Evolutionary conservation across 2,329 filamentous ascomycete genomes (phyloP).

Genomic region (Clathrospora elynae): DNA sequence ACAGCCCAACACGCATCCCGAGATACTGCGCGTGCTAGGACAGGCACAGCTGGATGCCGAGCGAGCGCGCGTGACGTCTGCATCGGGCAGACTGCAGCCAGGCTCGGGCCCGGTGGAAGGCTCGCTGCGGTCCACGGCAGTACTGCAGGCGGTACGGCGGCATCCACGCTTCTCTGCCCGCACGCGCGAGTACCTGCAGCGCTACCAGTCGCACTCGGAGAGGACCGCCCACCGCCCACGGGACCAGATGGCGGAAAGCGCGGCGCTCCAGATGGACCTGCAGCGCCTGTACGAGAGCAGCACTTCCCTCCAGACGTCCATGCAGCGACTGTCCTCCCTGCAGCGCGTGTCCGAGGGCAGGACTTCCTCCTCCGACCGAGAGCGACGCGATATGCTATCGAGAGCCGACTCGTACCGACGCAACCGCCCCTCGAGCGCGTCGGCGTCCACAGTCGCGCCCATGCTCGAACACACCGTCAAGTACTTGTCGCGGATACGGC

Average conservation of each 20-base stretch:
- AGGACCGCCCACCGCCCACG: slow-evolving; percentile 20
- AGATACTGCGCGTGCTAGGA: slow-evolving; percentile 46
- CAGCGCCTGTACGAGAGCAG: slow-evolving; percentile 29
- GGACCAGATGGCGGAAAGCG: slow-evolving; percentile 34
- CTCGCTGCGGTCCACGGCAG: slow-evolving; percentile 48
- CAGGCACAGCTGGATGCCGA: slow-evolving; percentile 45
- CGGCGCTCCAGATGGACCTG: no score
- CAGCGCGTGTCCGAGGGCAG: no score
- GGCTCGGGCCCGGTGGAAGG: slow-evolving; percentile 34
- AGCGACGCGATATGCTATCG: slow-evolving; percentile 30
- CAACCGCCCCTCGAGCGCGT: slow-evolving; percentile 35
- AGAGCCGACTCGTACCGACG: slow-evolving; percentile 35
- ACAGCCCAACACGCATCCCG: slow-evolving; percentile 47
- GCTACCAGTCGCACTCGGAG: slow-evolving; percentile 51
- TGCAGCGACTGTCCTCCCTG: slow-evolving; percentile 42
- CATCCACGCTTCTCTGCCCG: slow-evolving; percentile 49
- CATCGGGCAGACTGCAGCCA: slow-evolving; percentile 32
- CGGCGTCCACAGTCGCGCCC: slow-evolving; percentile 35
- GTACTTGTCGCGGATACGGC: slow-evolving; percentile 65
- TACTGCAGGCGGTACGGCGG: slow-evolving; percentile 49
- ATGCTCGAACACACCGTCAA: slow-evolving; percentile 63
- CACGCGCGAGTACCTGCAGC: slow-evolving; percentile 46
- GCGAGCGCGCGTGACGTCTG: slow-evolving; percentile 36
- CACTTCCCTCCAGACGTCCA: slow-evolving; percentile 29
- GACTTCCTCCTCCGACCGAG: slow-evolving; percentile 24